Evolutionary conservation across 495 filamentous ascomycete genomes (phyloP), one percentile per base, ranked within the genome.

Genomic region (Elasticomyces elasticus): DNA sequence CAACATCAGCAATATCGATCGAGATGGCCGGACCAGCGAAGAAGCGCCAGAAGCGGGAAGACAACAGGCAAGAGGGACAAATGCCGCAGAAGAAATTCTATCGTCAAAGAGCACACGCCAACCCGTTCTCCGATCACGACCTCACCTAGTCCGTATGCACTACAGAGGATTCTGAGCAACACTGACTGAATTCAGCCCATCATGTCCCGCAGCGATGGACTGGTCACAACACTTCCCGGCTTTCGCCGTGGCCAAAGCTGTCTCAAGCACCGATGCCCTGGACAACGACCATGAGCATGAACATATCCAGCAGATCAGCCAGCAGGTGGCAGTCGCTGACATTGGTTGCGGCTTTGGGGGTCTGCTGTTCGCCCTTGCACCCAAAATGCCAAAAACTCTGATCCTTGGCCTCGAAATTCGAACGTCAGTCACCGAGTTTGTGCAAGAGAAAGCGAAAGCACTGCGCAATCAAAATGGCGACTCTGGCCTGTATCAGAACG

Each of bases 311-410:
- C 24, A 17, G 22, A 58, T 19, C 12, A n/a, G 28, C 35, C 13
- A 27, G 25, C 73, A 84, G 50, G 82, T 98, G 17, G 88, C 95
- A 62, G 79, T 98, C n/a, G 90, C 88, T 50, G 92, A 98, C 73
- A 95, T 98, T 58, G 92, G 92, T 13, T 98, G 92, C 66, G 92
- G 92, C 19, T 98, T 90, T 67, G 92, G 92, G 25, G 92, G 92
- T 10, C 71, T 98, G 52, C 76, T 95, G 12, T 82, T 97, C 51
- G 90, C 87, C 5, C 76, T 98, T 20, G 83, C 86, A 12, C 87
- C 88, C 5, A 71, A 80, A 15, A 69, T 97, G 52, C 92, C 92
- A 26, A 75, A 90, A 41, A 88, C 83, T 13, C 71, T 95, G 59
- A 79, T 96, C 58, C 67, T 97, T 44, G 72, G 90, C 44, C 81